Evolutionary conservation across 1,284 basidiomycete genomes (phyloP).

Genomic region (Sporisorium exsertum): DNA sequence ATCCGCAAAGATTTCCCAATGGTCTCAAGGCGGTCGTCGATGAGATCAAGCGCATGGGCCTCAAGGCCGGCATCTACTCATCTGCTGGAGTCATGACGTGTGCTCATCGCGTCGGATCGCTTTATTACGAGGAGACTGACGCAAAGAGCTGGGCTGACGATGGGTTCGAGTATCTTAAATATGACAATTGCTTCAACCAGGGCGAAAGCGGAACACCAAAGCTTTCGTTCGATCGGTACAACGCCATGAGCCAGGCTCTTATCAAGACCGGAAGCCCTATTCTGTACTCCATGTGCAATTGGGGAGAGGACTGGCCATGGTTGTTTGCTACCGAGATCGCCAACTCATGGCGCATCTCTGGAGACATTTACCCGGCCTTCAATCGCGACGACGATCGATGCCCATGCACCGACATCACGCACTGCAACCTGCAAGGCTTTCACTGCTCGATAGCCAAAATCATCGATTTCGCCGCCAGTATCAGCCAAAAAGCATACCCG

Average conservation of each 20-base stretch:
- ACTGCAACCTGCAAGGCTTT: slow-evolving; percentile 30
- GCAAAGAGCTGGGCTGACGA: slow-evolving; percentile 65
- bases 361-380: slow-evolving; percentile 34
- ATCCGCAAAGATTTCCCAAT: slow-evolving; percentile 72
- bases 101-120: slow-evolving; percentile 71
- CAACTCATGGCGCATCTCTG: slow-evolving; percentile 72
- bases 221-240: slow-evolving; percentile 63
- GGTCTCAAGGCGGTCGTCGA: slow-evolving; percentile 72
- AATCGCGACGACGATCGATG: slow-evolving; percentile 33
- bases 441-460: slow-evolving; percentile 37
- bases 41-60: slow-evolving; percentile 71
- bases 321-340: slow-evolving; percentile 69
- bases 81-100: slow-evolving; percentile 71
- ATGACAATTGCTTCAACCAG: slow-evolving; percentile 70
- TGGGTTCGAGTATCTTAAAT: slow-evolving; percentile 69
- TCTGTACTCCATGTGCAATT: slow-evolving; percentile 39
- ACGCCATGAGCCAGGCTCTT: slow-evolving; percentile 74
- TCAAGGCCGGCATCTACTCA: slow-evolving; percentile 74
- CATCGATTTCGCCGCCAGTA: slow-evolving; percentile 19
- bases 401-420: slow-evolving; percentile 31
- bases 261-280: slow-evolving; percentile 66
- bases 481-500: slow-evolving; percentile 55
- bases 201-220: slow-evolving; percentile 23
- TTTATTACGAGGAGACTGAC: slow-evolving; percentile 73
- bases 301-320: slow-evolving; percentile 44